Percentiles rank a stretch among this genome's conserved stretches.
Conservation (phyloP, 352 stramenopile species). For the Paralagenidium karlingii region DNA sequence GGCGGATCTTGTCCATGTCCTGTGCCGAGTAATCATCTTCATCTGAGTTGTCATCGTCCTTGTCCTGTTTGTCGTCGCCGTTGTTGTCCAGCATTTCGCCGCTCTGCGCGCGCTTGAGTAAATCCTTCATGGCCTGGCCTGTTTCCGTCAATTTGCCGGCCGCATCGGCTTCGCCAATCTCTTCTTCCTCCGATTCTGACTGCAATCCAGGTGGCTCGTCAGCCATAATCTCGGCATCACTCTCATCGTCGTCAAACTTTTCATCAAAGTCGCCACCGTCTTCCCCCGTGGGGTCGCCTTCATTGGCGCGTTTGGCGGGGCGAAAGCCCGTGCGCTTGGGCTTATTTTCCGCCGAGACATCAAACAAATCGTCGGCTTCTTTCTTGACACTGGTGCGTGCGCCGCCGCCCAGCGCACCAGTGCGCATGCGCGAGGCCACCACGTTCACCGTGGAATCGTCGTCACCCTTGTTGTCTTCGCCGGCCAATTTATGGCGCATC, state of each 20-base stretch:
- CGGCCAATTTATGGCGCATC: constrained; percentile 80
- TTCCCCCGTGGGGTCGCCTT: constrained; percentile 51
- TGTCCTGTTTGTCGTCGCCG: constrained; percentile 44
- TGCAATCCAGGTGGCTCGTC: constrained; percentile 45
- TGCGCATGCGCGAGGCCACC: constrained; percentile 42
- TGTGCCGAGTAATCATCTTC: constrained; percentile 61
- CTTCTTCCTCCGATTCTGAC: constrained; percentile 70
- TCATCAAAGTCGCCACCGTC: constrained; percentile 80
- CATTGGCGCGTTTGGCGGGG: constrained; percentile 28
- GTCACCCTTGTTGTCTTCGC: constrained; percentile 48
- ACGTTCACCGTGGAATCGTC: constrained; percentile 31
- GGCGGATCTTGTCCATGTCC: constrained; percentile 74
- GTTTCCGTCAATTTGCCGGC: constrained; percentile 70
- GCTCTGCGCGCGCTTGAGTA: constrained; percentile 66
- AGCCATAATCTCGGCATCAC: constrained; percentile 69
- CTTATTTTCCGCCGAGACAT: constrained; percentile 28
- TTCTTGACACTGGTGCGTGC: constrained; percentile 15
- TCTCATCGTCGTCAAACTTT: constrained; percentile 82
- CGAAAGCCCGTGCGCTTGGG: constrained; percentile 25
- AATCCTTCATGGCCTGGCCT: constrained; percentile 70
- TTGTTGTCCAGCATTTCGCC: constrained; percentile 43
- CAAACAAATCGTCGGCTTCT: constrained; percentile 57
- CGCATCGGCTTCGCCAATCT: constrained; percentile 50
- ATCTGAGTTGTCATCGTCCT: constrained; percentile 41
- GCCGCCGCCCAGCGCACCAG: constrained; percentile 29